Evolutionary conservation across 306 rosid species (phyloP).

Genomic region (Lathyrus sativus): DNA sequence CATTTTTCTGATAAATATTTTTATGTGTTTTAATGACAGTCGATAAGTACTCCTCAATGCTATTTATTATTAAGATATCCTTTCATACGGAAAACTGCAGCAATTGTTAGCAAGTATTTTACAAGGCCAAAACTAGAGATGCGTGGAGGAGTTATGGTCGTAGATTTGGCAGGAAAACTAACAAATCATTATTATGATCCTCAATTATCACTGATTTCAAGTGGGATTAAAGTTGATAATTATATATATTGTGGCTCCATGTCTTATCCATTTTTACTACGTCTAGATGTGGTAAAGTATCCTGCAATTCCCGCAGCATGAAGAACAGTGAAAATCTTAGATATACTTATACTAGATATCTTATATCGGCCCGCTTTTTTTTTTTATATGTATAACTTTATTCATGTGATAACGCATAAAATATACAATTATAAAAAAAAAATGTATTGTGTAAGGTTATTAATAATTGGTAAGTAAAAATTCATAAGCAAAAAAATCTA

Average conservation of each 20-base stretch:
- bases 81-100: slow-evolving; percentile 43
- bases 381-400: too few species aligned
- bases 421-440: too few species aligned
- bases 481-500: too few species aligned
- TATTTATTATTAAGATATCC: slow-evolving; percentile 43
- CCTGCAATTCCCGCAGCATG: slow-evolving; percentile 30
- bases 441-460: too few species aligned
- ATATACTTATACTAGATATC: not conserved
- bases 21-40: slow-evolving; percentile 42
- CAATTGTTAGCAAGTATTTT: slow-evolving; percentile 32
- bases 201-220: slow-evolving; percentile 40
- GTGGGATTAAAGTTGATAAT: slow-evolving; percentile 58
- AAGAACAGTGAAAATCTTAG: not conserved
- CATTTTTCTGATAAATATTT: not conserved
- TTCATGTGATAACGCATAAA: too few species aligned
- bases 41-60: slow-evolving; percentile 37
- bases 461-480: too few species aligned
- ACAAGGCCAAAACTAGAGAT: slow-evolving; percentile 37
- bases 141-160: slow-evolving; percentile 54
- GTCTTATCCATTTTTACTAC: slow-evolving; percentile 25
- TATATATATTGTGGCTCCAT: slow-evolving; percentile 42
- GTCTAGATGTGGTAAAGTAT: slow-evolving; percentile 27
- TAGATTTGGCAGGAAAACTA: slow-evolving; percentile 55
- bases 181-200: slow-evolving; percentile 49
- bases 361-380: not conserved